Conservation (phyloP, 169 alveolate genomes). For the Babesia microti region DNA sequence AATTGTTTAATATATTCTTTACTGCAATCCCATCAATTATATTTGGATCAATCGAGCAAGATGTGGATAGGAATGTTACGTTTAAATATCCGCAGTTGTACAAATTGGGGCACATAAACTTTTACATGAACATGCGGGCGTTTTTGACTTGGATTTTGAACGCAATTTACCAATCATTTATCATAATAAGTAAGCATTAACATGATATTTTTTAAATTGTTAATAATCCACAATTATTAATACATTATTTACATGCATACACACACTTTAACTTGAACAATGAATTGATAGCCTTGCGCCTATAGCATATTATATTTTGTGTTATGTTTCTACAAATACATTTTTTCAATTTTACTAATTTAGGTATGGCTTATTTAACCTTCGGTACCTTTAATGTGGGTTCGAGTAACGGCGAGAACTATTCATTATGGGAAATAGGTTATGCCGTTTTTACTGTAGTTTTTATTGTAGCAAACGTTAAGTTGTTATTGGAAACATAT, state of each 20-base stretch:
- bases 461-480: slow-evolving; percentile 54
- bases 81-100: slow-evolving; percentile 54
- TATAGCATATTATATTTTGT: too few relatives aligned
- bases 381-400: slow-evolving; percentile 49
- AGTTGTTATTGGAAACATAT: slow-evolving; percentile 61
- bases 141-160: slow-evolving; percentile 59
- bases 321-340: too few relatives aligned
- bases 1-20: slow-evolving; percentile 85
- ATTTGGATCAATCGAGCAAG: slow-evolving; percentile 65
- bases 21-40: slow-evolving; percentile 85
- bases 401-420: slow-evolving; percentile 37
- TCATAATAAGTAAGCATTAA: slow-evolving; percentile 43
- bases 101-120: slow-evolving; percentile 55
- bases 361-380: too few relatives aligned
- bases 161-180: slow-evolving; percentile 53
- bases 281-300: too few relatives aligned
- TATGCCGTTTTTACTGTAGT: slow-evolving; percentile 41
- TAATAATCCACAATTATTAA: too few relatives aligned
- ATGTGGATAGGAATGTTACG: slow-evolving; percentile 49
- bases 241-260: too few relatives aligned
- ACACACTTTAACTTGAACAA: too few relatives aligned
- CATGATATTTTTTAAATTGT: slow-evolving; percentile 40
- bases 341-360: too few relatives aligned
- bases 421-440: slow-evolving; percentile 47
- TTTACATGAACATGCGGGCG: slow-evolving; percentile 47